These are phyloP conservation scores for Fusarium sulawesiense DNA, from an alignment of 2,329 filamentous ascomycete genomes.

Conservation along the genomic window DNA sequence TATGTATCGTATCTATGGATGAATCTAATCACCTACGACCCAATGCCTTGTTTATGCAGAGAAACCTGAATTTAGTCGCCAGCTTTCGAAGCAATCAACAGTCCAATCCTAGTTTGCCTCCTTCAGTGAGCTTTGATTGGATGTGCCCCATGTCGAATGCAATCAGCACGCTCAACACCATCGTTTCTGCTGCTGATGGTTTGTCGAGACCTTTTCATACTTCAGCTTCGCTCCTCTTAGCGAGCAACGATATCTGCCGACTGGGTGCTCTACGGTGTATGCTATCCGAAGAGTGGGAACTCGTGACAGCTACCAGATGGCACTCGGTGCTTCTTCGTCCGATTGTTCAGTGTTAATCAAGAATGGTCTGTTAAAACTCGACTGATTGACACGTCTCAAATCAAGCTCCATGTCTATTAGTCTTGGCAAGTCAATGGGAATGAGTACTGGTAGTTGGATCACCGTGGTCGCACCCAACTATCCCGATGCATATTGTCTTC, in stretches of 20 bases:
- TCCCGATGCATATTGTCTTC: neutral
- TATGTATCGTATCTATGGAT: neutral
- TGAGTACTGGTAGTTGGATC: neutral
- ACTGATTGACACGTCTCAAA: neutral
- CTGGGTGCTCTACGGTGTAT: neutral
- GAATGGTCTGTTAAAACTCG: neutral
- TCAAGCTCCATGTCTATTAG: neutral
- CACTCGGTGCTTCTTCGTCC: neutral
- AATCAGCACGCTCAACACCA: conserved; percentile 9
- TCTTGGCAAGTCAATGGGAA: neutral
- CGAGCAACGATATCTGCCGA: neutral
- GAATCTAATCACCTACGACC: neutral
- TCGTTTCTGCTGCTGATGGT: neutral
- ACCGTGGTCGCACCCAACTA: neutral
- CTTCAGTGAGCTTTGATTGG: conserved; percentile 11
- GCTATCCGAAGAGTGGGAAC: neutral
- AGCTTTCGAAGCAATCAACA: conserved; percentile 2
- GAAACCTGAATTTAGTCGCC: conserved; percentile 8
- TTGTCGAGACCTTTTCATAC: neutral
- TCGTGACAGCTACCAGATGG: neutral
- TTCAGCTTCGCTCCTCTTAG: neutral
- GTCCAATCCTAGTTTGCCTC: neutral
- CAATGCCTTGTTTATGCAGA: conserved; percentile 1
- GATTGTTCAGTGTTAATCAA: neutral
- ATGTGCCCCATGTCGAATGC: neutral